These are phyloP conservation scores for Trichoderma sp. DNA, from an alignment of 2,329 filamentous ascomycete species.

Conservation along the genomic window DNA sequence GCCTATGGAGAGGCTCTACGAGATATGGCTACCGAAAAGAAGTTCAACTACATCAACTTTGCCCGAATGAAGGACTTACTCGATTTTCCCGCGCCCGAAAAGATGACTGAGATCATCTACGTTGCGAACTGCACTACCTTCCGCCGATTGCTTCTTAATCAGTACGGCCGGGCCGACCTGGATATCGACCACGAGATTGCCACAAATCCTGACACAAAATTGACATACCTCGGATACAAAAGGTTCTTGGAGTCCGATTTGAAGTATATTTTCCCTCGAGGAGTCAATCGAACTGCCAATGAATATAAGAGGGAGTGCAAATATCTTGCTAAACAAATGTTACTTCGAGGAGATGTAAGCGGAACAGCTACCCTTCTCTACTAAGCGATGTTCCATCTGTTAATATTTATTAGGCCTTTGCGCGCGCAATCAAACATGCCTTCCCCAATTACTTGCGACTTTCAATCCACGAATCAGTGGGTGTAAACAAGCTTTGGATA, in stretches of 20 bases:
- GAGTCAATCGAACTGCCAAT: slow-evolving; percentile 23
- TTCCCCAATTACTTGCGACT: slow-evolving; percentile 31
- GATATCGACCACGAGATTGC: slow-evolving; percentile 32
- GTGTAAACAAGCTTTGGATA: slow-evolving; percentile 30
- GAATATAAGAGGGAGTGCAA: slow-evolving; percentile 28
- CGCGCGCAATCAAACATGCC: slow-evolving; percentile 26
- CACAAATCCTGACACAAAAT: slow-evolving; percentile 27
- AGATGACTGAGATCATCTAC: slow-evolving; percentile 43
- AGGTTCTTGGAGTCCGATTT: slow-evolving; percentile 32
- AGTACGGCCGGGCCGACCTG: slow-evolving; percentile 20
- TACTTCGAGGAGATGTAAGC: slow-evolving; percentile 31
- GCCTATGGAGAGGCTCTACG: slow-evolving; percentile 47
- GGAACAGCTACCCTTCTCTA: neutral
- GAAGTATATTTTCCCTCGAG: slow-evolving; percentile 29
- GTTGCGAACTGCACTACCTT: slow-evolving; percentile 33
- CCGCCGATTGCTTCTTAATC: slow-evolving; percentile 27
- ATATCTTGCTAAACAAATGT: slow-evolving; percentile 33
- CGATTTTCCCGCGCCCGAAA: slow-evolving; percentile 36
- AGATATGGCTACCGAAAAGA: slow-evolving; percentile 27
- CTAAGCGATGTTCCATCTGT: neutral
- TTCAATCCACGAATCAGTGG: slow-evolving; percentile 32
- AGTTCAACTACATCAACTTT: neutral
- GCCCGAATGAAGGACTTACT: slow-evolving; percentile 31
- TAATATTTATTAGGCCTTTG: slow-evolving; percentile 28
- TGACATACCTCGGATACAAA: slow-evolving; percentile 33